Base-by-base conservation (phyloP, 177 flowering plant species). In the Telopea speciosissima region DNA sequence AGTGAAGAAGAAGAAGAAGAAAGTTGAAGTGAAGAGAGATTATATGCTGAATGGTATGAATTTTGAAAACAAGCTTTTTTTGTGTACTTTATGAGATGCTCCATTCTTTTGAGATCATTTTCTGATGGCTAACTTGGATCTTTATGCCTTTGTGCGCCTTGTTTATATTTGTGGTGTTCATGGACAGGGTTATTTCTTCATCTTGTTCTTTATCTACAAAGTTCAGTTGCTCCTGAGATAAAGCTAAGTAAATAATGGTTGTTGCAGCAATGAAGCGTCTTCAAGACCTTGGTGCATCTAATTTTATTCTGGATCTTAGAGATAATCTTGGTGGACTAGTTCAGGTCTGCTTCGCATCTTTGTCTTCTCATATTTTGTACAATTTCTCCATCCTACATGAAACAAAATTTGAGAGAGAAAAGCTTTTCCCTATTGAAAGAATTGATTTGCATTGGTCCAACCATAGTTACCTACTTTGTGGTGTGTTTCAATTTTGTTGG, bases 291-390 rank as follows among this genome's bases (percentile, higher is more conserved):
- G 97, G 97, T 76, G 97, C 94, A 62, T 84, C 96, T 61, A 91
- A 78, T 76, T 91, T 91, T 69, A 69, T 95, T 77, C 76, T 95
- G 77, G 99, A 95, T 80, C 93, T 92, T 64, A 89, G 97, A 83
- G 94, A 92, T 74, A 92, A 92, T 79, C 93, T 85, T 75, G 99
- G 99, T 71, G 99, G 99, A 76, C 82, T 92, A 66, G 97, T 95
- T 25, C 97, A 95, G 97, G 99, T 90, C 69, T 63, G 80, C 74
- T 62, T 68, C 12, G 25, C 45, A 44, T 49, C 45, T 40, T 49
- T 45, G 61, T 44, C 67, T 61, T 36, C 40, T 60, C 44, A 13
- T 42, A 25, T 40, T 19, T 45, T 59, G 3, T 11, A 24, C 1
- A 62, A 14, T 25, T 14, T 52, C 19, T 52, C n/a, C 21, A 36